A percentile compares a stretch with the other conserved stretches of the same genome.
phyloP scores from a whole-genome alignment of 1,284 basidiomycete genomes.

The Leccinum fallax region DNA sequence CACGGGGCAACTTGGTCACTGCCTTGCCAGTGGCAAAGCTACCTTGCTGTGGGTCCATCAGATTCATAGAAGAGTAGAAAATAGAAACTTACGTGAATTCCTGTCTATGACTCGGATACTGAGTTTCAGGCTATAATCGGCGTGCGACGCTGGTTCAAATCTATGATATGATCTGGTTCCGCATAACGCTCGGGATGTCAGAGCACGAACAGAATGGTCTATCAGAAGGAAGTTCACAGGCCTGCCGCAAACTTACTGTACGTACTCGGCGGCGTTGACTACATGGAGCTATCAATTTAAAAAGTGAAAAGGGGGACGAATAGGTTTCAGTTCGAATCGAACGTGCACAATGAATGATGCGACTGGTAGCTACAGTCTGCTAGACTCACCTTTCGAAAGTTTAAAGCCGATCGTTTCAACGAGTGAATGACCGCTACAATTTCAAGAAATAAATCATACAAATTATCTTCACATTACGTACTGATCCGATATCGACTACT shows the following conservation, averaged over 20 bases:
- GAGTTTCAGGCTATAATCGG: too few species aligned
- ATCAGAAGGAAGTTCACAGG: background rate
- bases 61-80: too few species aligned
- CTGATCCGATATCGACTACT: background rate
- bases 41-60: too few species aligned
- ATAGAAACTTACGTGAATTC: background rate
- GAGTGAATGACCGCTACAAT: too few species aligned
- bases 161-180: too few species aligned
- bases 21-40: background rate
- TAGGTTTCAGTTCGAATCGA: too few species aligned
- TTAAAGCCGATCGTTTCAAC: too few species aligned
- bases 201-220: background rate
- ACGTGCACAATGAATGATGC: too few species aligned
- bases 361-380: too few species aligned
- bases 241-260: background rate
- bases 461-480: background rate
- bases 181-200: background rate
- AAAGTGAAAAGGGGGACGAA: background rate
- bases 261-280: background rate
- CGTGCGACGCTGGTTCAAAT: too few species aligned
- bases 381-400: too few species aligned
- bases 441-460: background rate
- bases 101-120: background rate
- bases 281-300: background rate
- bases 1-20: background rate